Conservation (phyloP, 1,284 basidiomycete genomes). For the Singerocomus rubriflavus region DNA sequence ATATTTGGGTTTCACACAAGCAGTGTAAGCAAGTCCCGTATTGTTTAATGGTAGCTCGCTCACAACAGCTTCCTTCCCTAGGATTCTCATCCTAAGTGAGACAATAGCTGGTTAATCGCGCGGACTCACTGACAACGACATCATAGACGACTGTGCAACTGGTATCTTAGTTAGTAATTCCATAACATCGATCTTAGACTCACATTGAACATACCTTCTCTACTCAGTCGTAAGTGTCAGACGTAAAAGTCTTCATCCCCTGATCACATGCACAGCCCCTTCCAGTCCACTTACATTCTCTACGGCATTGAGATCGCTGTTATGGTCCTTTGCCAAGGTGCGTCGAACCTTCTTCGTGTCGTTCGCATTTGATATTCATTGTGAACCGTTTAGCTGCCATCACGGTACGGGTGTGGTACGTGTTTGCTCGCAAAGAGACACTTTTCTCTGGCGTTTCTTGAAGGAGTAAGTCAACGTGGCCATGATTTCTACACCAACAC, state of each 20-base stretch:
- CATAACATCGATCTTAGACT: neutral
- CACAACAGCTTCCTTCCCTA: neutral
- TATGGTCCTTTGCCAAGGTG: conserved; percentile 12
- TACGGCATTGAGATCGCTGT: conserved; percentile 2
- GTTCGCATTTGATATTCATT: neutral
- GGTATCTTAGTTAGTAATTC: conserved; percentile 4
- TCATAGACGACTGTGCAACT: neutral
- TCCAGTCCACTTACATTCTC: neutral
- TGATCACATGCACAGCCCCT: conserved; percentile 6
- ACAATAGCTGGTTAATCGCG: neutral
- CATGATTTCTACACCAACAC: neutral
- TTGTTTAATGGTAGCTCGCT: neutral
- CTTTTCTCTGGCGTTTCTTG: conserved; percentile 18
- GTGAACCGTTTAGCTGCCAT: conserved; percentile 8
- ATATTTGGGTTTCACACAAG: conserved; percentile 19
- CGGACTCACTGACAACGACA: neutral
- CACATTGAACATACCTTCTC: neutral
- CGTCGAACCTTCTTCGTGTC: neutral
- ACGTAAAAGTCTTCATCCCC: neutral
- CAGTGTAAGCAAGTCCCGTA: conserved; percentile 6
- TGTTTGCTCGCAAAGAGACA: conserved; percentile 19
- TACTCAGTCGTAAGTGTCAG: conserved; percentile 12
- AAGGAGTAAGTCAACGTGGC: conserved; percentile 13
- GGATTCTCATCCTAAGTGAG: conserved; percentile 11
- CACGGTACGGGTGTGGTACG: conserved; percentile 24